phyloP scores from a whole-genome alignment of 768 basidiomycete genomes.

The Leccinum ochraceum region DNA sequence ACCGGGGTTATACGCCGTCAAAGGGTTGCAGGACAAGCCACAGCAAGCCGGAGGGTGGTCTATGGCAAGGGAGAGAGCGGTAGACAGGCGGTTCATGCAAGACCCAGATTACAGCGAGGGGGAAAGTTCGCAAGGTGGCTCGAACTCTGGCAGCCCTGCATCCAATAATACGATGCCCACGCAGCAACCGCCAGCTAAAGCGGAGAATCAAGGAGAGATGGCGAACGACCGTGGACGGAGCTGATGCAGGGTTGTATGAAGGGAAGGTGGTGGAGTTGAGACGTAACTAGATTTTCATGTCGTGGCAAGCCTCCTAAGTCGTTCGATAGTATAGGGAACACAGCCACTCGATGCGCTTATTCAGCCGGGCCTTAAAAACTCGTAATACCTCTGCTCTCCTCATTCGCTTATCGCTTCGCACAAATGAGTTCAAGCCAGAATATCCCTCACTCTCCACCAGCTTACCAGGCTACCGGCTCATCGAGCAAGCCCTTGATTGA shows the following conservation, averaged over 20 bases:
- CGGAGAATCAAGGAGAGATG: conserved; percentile 6
- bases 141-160: conserved; percentile 10
- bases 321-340: conserved; percentile 3
- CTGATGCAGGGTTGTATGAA: not conserved
- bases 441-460: conserved; percentile 56
- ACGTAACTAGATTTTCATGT: not conserved
- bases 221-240: conserved; percentile 10
- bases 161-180: conserved; percentile 14
- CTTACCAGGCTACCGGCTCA: conserved; percentile 49
- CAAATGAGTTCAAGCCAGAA: conserved; percentile 56
- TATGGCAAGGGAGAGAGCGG: conserved; percentile 1
- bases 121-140: not conserved
- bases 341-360: conserved; percentile 28
- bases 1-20: not conserved
- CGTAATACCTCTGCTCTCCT: conserved; percentile 3
- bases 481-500: conserved; percentile 37
- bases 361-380: conserved; percentile 25
- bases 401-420: conserved; percentile 28
- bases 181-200: conserved; percentile 12
- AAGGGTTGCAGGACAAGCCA: not conserved
- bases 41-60: not conserved
- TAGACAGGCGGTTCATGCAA: conserved; percentile 22
- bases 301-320: not conserved
- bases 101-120: conserved; percentile 31
- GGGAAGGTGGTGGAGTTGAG: not conserved